Percentiles rank a stretch among this genome's conserved stretches.
Evolutionary conservation across 2,329 filamentous ascomycete genomes (phyloP).

Genomic region (Tolypocladium inflatum): DNA sequence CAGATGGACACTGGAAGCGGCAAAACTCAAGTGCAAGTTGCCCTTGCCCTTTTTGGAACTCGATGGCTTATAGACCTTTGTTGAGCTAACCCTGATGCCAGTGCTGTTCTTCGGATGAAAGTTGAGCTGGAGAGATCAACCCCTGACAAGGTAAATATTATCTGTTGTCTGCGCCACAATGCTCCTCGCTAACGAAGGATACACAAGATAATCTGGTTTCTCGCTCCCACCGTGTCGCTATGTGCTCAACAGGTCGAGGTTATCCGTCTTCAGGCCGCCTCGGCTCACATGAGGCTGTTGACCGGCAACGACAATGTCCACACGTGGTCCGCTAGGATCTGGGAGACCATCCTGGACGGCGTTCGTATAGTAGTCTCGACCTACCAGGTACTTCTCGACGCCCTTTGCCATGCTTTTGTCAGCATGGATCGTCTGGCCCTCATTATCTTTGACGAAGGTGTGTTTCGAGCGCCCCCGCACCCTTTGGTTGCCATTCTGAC

Average conservation of each 20-base stretch:
- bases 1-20: constrained; percentile 76
- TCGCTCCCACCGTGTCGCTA: constrained; percentile 59
- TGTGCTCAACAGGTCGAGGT: constrained; percentile 56
- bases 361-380: constrained; percentile 70
- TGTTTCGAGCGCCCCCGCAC: constrained; percentile 7
- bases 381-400: constrained; percentile 64
- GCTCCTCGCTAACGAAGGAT: background rate
- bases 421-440: constrained; percentile 53
- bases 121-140: constrained; percentile 48
- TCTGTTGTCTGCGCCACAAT: background rate
- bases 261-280: constrained; percentile 49
- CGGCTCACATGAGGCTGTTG: constrained; percentile 51
- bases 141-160: constrained; percentile 38
- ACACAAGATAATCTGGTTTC: constrained; percentile 59
- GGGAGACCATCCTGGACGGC: constrained; percentile 56
- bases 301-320: constrained; percentile 62
- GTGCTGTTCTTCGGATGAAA: constrained; percentile 58
- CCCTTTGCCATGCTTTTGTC: constrained; percentile 66
- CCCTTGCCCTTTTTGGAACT: background rate
- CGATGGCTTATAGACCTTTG: background rate
- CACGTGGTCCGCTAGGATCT: constrained; percentile 59
- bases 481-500: background rate
- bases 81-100: constrained; percentile 19
- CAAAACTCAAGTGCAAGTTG: constrained; percentile 64
- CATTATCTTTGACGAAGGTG: constrained; percentile 78